Percentiles rank a stretch among this genome's conserved stretches.
Conservation (phyloP, 768 basidiomycete genomes). For the Kwoniella heveanensis region DNA sequence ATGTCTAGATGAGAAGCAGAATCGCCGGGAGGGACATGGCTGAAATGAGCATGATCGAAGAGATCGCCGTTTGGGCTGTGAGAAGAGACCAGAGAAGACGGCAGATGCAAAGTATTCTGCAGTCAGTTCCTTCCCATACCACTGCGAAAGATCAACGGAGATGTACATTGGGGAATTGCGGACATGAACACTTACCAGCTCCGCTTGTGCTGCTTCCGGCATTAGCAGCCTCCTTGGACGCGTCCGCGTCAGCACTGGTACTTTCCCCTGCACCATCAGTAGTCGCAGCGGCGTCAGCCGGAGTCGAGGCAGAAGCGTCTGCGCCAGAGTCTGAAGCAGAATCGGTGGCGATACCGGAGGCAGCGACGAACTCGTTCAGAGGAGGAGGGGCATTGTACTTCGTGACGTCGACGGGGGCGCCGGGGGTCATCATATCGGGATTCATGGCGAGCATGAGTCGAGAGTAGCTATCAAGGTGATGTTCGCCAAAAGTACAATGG, state of each 20-base stretch:
- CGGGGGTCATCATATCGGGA: conserved; percentile 33
- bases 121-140: no score
- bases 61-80: background rate
- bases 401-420: background rate
- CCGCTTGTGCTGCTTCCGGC: conserved; percentile 19
- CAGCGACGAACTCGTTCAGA: conserved; percentile 36
- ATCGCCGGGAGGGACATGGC: background rate
- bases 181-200: conserved; percentile 23
- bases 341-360: conserved; percentile 7
- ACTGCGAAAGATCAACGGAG: no score
- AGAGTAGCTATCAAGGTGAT: no score
- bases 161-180: no score
- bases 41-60: background rate
- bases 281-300: conserved; percentile 4
- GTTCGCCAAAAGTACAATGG: no score
- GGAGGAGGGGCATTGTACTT: conserved; percentile 31
- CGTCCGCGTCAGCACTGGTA: conserved; percentile 7
- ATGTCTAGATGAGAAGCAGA: background rate
- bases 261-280: background rate
- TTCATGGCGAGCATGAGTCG: conserved; percentile 43
- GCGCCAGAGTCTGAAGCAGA: conserved; percentile 1
- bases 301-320: no score
- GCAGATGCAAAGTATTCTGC: no score
- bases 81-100: background rate
- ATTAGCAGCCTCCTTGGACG: conserved; percentile 17